Base-by-base conservation (phyloP, 78 protist species). In the Chrysochromulina tobinii region DNA sequence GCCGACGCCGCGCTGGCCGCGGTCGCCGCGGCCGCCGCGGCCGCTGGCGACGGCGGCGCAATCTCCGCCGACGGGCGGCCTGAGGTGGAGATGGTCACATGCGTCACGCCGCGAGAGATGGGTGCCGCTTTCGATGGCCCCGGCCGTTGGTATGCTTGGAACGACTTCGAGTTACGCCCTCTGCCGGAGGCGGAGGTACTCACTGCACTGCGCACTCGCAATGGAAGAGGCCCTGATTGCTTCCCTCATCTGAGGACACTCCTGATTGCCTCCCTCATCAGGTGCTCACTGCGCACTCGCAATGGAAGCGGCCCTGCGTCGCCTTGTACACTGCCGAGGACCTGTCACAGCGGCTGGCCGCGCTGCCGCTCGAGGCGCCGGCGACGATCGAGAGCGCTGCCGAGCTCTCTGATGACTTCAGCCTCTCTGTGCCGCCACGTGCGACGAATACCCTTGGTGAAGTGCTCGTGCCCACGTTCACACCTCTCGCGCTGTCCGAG, bases 261-360 rank as follows among this genome's bases (percentile, higher is more conserved):
- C 23, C 64, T 14, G 23, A 12, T 59, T 59, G 64, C 64, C 12
- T 14, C 12, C 23, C 64, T 14, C 12, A 14, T 7, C 64, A 59
- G 64, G 64, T 59, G 64, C 64, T 59, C 64, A 59, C 12, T 7
- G 48, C 38, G 25, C 73, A 75, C 67, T 57, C 61, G 50, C 38
- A 3, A 5, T 83, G 88, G 88, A 83, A 83, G 88, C 88, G 67
- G 68, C 88, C 88, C 8, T 25, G 58, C 38, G 15, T 18, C 14
- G 8, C 1, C 7, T 6, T 57, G 14, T 83, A 57, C 88, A 18
- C 64, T 9, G n/a, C n/a, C 38, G 5, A 6, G n/a, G n/a, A 3
- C 20, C 20, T 54, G 27, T 2, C 1, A 6, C 38, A 17, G 25
- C 23, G 18, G 50, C 84, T 75, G n/a, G 7, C 53, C 9, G 18